phyloP scores from a whole-genome alignment of 2,329 filamentous ascomycete genomes.

The Scedosporium dehoogii region DNA sequence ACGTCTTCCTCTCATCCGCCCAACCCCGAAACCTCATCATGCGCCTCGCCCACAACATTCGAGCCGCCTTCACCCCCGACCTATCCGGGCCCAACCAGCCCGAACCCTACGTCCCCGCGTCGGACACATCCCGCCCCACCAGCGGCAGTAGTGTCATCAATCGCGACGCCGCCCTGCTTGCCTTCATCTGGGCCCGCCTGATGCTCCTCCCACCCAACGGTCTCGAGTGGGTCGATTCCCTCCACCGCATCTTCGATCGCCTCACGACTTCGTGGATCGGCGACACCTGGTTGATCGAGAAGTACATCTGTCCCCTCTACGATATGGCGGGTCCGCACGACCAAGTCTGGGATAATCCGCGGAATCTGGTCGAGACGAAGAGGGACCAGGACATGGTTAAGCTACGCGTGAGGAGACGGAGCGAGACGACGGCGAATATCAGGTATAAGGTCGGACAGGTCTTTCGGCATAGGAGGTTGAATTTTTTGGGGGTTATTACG shows the following conservation, averaged over 20 bases:
- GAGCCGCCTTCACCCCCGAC: constrained; percentile 24
- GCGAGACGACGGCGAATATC: not conserved
- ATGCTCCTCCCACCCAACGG: constrained; percentile 39
- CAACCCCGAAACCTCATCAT: constrained; percentile 58
- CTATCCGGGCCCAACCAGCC: constrained; percentile 2
- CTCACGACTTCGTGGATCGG: constrained; percentile 10
- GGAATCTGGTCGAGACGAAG: constrained; percentile 20
- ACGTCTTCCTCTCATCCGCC: constrained; percentile 53
- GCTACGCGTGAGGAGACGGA: not conserved
- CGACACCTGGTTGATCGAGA: constrained; percentile 9
- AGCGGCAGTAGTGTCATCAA: constrained; percentile 29
- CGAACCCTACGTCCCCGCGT: constrained; percentile 3
- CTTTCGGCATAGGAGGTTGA: constrained; percentile 72
- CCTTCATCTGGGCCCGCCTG: constrained; percentile 61
- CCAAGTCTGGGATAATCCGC: constrained; percentile 12
- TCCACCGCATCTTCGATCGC: constrained; percentile 52
- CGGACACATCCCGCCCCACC: constrained; percentile 18
- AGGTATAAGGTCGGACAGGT: constrained; percentile 67
- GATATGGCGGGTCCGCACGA: not conserved
- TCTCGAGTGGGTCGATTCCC: constrained; percentile 47
- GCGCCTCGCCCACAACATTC: constrained; percentile 44
- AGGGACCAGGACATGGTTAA: constrained; percentile 33
- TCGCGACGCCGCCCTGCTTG: constrained; percentile 54
- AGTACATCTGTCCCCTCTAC: constrained; percentile 3
- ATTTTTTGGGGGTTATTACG: constrained; percentile 71